Conservation (phyloP, 805 yeast genomes). For the Teunomyces panamensis region DNA sequence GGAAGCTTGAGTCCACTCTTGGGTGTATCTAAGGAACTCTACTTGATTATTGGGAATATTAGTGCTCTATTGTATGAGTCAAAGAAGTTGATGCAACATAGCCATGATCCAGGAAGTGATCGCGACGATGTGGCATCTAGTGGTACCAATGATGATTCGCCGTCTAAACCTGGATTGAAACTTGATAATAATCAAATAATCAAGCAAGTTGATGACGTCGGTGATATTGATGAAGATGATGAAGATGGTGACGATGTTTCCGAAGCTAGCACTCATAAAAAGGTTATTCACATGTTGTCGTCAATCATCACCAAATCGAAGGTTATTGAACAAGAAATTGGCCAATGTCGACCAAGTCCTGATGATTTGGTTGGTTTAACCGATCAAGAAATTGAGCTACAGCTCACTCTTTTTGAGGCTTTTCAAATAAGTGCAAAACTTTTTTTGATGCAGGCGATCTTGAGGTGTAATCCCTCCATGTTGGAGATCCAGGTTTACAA, state of each 20-base stretch:
- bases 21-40: slow-evolving; percentile 71
- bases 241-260: slow-evolving; percentile 16
- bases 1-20: slow-evolving; percentile 64
- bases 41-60: slow-evolving; percentile 64
- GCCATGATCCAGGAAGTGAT: neutral
- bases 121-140: neutral
- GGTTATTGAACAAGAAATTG: slow-evolving; percentile 48
- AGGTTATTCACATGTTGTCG: slow-evolving; percentile 17
- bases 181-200: neutral
- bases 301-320: slow-evolving; percentile 30
- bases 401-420: slow-evolving; percentile 66
- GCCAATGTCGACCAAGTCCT: slow-evolving; percentile 50
- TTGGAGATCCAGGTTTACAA: slow-evolving; percentile 61
- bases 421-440: slow-evolving; percentile 68
- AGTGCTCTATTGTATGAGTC: slow-evolving; percentile 56
- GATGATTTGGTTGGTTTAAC: slow-evolving; percentile 39
- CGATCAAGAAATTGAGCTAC: slow-evolving; percentile 57
- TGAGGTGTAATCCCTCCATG: slow-evolving; percentile 57
- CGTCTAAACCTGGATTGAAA: neutral
- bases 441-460: slow-evolving; percentile 63
- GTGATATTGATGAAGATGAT: neutral
- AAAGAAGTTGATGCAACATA: slow-evolving; percentile 15
- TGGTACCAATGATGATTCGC: neutral
- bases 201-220: neutral
- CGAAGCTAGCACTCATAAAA: slow-evolving; percentile 23